These are phyloP conservation scores for Pichia gijzeniarum DNA, from an alignment of 805 yeast species.

Conservation along the genomic window DNA sequence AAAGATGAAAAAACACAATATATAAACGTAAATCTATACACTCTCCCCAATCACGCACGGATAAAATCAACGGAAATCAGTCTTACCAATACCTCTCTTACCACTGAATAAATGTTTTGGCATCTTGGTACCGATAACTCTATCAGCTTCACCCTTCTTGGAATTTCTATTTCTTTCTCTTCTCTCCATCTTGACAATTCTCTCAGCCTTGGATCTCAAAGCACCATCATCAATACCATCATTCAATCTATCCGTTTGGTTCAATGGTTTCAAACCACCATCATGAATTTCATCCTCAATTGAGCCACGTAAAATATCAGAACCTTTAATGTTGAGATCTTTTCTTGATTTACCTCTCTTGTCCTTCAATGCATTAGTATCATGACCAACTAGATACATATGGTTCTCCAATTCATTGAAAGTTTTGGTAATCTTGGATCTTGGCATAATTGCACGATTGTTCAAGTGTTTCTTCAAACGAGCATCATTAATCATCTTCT, in stretches of 20 bases:
- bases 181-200: conserved; percentile 83
- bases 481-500: conserved; percentile 84
- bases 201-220: conserved; percentile 74
- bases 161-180: conserved; percentile 90
- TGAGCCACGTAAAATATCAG: conserved; percentile 58
- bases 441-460: conserved; percentile 83
- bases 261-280: conserved; percentile 32
- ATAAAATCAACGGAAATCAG: conserved; percentile 74
- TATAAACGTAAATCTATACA: neutral
- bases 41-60: too few species aligned
- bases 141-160: conserved; percentile 92
- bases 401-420: conserved; percentile 80
- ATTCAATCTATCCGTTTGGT: conserved; percentile 73
- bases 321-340: conserved; percentile 50
- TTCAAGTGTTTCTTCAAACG: conserved; percentile 81
- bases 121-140: conserved; percentile 75
- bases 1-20: neutral
- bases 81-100: conserved; percentile 92
- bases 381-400: conserved; percentile 86
- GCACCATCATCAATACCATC: conserved; percentile 85
- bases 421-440: conserved; percentile 76
- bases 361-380: conserved; percentile 58
- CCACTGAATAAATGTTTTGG: conserved; percentile 96
- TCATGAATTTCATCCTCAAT: conserved; percentile 11
- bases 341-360: conserved; percentile 19